Conservation (phyloP, 2,329 filamentous ascomycete genomes). For the Clarireedia hainanense region DNA sequence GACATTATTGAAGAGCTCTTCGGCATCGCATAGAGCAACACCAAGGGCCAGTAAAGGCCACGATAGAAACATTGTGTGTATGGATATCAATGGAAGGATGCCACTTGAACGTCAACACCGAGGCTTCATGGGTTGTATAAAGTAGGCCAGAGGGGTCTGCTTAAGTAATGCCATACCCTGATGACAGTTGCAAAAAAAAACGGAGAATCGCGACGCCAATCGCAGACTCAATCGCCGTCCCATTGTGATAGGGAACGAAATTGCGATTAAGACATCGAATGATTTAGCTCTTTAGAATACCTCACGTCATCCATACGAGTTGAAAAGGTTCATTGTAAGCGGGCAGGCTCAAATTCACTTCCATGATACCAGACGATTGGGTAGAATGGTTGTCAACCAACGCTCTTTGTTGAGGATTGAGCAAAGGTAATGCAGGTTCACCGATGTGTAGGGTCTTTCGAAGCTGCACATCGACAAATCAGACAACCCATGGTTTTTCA, state of each 20-base stretch:
- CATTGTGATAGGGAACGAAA: too few relatives aligned
- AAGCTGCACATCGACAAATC: background rate
- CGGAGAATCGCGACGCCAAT: too few relatives aligned
- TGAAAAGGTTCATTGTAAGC: background rate
- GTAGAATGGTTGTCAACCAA: background rate
- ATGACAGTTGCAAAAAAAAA: too few relatives aligned
- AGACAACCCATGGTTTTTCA: background rate
- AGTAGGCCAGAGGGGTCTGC: too few relatives aligned
- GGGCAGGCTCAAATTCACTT: background rate
- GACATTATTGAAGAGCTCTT: background rate
- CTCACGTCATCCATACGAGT: background rate
- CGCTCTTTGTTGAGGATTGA: background rate
- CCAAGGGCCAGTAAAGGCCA: background rate
- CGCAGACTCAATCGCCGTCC: too few relatives aligned
- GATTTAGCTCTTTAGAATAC: background rate
- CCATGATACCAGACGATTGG: background rate
- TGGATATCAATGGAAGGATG: too few relatives aligned
- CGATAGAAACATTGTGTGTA: background rate
- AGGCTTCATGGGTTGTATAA: too few relatives aligned
- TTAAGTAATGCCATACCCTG: too few relatives aligned
- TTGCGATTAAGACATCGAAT: too few relatives aligned
- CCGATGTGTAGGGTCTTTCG: background rate
- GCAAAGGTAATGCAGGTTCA: background rate
- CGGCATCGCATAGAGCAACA: background rate
- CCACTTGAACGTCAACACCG: too few relatives aligned